Base-by-base conservation (phyloP, 768 basidiomycete species). In the Gautieria morchelliformis region DNA sequence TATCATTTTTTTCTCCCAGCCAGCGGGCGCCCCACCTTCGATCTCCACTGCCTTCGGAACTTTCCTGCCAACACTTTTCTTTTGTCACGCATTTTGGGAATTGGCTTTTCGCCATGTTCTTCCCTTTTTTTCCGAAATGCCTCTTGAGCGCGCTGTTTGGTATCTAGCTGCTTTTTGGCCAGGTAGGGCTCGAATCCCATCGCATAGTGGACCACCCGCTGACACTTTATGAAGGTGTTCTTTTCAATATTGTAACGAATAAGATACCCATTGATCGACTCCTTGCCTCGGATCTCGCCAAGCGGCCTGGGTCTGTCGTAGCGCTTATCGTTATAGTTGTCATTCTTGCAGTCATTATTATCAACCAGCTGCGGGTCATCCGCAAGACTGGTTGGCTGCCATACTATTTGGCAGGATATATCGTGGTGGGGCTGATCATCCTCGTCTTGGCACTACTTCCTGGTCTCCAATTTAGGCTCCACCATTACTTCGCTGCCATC, bases 331-430 rank as follows among this genome's bases (percentile, higher is more conserved):
- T 92, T 60, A 82, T 91, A 53, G 63, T 85, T 42, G 60, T 89
- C 12, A 71, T 87, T 59, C 67, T 91, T 12, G 68, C 80, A 7
- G 65, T 80, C 24, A 66, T 87, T 48, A 80, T 78, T 35, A 63
- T 85, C 37, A 92, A 92, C 65, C 92, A 94, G 71, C 65, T 85
- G 3, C 78, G 87, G n/a, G 81, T 91, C 54, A 84, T 92, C 58
- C 80, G 90, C 52, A 87, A 87, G 69, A 91, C 88, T 0, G 90
- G 91, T 1, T 90, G 87, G 83, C 70, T 93, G 12, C 82, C 83
- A 5, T 78, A 81, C 65, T 93, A 93, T 66, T 65, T 84, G 33
- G 76, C 75, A 6, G 91, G 90, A 87, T 88, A 87, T 65, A 70
- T 80, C 39, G 65, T 75, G 32, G 87, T 86, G 14, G 89, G 82